Evolutionary conservation across 495 filamentous ascomycete species (phyloP), one percentile per base, ranked within the genome.

Genomic region (Penicillium alfredii): DNA sequence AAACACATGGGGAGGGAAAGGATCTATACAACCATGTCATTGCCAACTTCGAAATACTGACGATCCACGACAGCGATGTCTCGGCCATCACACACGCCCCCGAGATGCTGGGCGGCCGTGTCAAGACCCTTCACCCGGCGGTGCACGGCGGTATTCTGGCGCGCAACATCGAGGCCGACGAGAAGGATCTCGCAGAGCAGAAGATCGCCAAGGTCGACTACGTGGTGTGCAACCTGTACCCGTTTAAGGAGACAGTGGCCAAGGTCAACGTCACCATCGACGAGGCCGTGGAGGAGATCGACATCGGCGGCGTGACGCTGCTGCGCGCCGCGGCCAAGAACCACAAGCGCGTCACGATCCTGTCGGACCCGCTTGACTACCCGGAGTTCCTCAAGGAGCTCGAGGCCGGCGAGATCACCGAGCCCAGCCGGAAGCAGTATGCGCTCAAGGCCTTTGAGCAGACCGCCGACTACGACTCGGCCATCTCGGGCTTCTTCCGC

Each of bases 201-300:
- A 94, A 88, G 66, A 98, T 98, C 55, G 71, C 82, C 66, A 97
- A 96, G 72, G 87, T 98, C 29, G 89, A 97, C 76, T 98, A 83
- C 55, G 89, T 97, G 42, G 83, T 97, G 53, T 97, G 92, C 82
- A 98, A 98, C 68, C 73, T 98, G 15, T 97, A 96, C 62, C 89
- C 89, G 8, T 97, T 98, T 78, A 94, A 95, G 72, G 88, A 96
- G 55, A 96, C 93, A 30, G 77, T 97, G 40, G 83, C 88, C 40
- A 93, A 95, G 72, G 79, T 92, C 70, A 94, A 94, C 54, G 93
- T 97, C 47, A 96, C 89, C 32, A 82, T 98, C 43, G 75, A 83
- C 14, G 92, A 98, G 64, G 92, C 92, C 30, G 90, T 98, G 13
- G 92, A 98, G 66, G 92, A 97, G 70, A 88, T 98, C 42, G 92